These are phyloP conservation scores for Purshia tridentata DNA, from an alignment of 306 rosid genomes.

Conservation along the genomic window DNA sequence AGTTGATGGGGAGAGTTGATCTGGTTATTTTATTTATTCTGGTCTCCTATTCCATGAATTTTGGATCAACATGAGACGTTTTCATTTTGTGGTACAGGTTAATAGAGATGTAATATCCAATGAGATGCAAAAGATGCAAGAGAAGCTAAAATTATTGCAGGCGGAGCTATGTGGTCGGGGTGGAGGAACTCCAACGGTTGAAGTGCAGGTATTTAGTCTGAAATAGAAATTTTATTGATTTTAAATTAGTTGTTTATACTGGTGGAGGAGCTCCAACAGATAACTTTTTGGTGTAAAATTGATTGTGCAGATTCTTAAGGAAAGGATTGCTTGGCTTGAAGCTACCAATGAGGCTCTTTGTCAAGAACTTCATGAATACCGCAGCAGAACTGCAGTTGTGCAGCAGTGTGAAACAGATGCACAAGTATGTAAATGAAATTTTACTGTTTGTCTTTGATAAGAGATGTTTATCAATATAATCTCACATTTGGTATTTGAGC, in stretches of 20 bases:
- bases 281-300: constrained; percentile 15
- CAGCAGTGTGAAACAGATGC: constrained; percentile 46
- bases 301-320: constrained; percentile 57
- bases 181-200: constrained; percentile 52
- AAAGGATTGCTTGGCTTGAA: constrained; percentile 76
- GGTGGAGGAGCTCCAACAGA: too few relatives aligned
- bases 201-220: constrained; percentile 52
- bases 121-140: constrained; percentile 85
- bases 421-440: constrained; percentile 45
- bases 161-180: constrained; percentile 70
- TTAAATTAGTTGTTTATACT: background rate
- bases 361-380: constrained; percentile 69
- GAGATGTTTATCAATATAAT: background rate
- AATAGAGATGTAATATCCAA: constrained; percentile 72
- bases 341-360: constrained; percentile 60
- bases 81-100: constrained; percentile 44
- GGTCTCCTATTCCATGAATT: constrained; percentile 22
- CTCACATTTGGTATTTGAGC: background rate
- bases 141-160: constrained; percentile 69
- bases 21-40: too few relatives aligned
- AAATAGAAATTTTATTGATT: background rate
- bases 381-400: constrained; percentile 55
- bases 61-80: background rate
- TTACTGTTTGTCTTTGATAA: background rate
- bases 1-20: constrained; percentile 16